A percentile compares a stretch with the other conserved stretches of the same genome.
These are phyloP conservation scores for Dothistroma pini DNA, from an alignment of 2,329 filamentous ascomycete genomes.

Conservation along the genomic window DNA sequence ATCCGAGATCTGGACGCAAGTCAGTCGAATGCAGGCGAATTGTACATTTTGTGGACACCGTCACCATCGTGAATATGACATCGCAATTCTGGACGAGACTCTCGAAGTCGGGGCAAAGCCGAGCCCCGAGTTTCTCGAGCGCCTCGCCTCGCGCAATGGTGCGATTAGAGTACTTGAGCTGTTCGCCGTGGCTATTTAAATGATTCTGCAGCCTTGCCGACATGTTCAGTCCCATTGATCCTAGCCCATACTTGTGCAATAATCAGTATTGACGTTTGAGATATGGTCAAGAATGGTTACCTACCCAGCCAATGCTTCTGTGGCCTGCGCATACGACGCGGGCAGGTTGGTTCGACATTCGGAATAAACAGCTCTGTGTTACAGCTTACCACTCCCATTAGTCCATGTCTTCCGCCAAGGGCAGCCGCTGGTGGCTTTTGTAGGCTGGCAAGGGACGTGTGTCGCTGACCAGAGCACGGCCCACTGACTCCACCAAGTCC, in stretches of 20 bases:
- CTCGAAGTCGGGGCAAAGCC: neutral
- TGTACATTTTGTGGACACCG: neutral
- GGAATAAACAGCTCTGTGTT: no score
- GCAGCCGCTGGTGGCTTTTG: neutral
- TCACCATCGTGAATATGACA: neutral
- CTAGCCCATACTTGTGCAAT: constrained; percentile 33
- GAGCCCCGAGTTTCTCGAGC: neutral
- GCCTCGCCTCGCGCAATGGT: neutral
- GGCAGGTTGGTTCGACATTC: no score
- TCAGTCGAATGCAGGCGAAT: neutral
- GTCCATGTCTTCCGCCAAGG: neutral
- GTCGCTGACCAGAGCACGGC: neutral
- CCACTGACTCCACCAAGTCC: neutral
- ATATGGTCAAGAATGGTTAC: neutral
- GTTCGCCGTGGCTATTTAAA: constrained; percentile 20
- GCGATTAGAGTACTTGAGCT: neutral
- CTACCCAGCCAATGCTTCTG: neutral
- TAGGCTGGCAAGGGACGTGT: neutral
- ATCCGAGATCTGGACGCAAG: neutral
- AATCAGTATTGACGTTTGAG: neutral
- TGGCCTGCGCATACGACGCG: no score
- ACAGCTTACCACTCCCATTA: no score
- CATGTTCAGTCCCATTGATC: constrained; percentile 47
- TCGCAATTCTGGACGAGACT: neutral
- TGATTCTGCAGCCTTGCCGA: constrained; percentile 43